These are phyloP conservation scores for Dissoconium aciculare DNA, from an alignment of 2,329 filamentous ascomycete genomes.

Conservation along the genomic window DNA sequence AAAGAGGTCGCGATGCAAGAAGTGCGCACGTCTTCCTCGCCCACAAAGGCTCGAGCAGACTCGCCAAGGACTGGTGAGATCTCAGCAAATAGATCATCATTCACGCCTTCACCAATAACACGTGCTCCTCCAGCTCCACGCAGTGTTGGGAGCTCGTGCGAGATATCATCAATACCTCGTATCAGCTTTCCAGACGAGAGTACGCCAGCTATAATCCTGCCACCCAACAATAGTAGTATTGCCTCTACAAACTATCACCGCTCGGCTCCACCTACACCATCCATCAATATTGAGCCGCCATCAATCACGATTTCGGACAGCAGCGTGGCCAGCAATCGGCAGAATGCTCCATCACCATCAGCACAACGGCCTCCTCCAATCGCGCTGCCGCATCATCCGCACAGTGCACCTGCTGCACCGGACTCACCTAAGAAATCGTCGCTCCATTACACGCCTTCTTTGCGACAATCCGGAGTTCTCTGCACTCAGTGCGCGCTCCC, in stretches of 20 bases:
- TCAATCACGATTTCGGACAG: conserved; percentile 7
- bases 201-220: background rate
- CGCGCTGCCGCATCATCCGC: conserved; percentile 36
- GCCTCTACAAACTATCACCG: background rate
- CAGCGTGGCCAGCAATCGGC: background rate
- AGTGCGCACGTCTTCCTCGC: conserved; percentile 13
- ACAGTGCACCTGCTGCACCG: conserved; percentile 20
- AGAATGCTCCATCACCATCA: conserved; percentile 3
- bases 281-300: conserved; percentile 14
- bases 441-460: conserved; percentile 32
- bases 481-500: conserved; percentile 74
- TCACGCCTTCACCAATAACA: too few species aligned
- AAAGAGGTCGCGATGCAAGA: conserved; percentile 57
- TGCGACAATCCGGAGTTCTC: conserved; percentile 45
- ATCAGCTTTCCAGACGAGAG: too few species aligned
- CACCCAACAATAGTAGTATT: background rate
- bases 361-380: conserved; percentile 20
- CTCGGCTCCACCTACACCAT: conserved; percentile 6
- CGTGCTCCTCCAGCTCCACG: background rate
- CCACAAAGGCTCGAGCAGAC: too few species aligned
- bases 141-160: background rate
- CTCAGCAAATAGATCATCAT: too few species aligned
- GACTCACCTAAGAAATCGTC: conserved; percentile 22
- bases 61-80: conserved; percentile 4
- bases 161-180: background rate